These are phyloP conservation scores for Cytospora chrysosperma DNA, from an alignment of 2,329 filamentous ascomycete genomes.

Conservation along the genomic window DNA sequence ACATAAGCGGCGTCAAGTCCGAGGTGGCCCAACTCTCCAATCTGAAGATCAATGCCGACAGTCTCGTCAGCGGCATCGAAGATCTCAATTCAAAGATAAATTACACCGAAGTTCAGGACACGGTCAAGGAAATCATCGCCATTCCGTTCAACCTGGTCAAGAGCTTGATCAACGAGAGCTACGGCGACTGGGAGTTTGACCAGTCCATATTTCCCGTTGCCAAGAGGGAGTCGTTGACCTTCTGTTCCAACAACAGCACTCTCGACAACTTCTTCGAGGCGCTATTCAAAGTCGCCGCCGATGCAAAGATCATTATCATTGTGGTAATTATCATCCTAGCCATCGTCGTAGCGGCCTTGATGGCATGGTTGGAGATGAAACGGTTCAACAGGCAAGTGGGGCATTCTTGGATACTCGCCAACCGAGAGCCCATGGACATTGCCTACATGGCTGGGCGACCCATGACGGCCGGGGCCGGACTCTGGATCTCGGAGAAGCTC, in stretches of 20 bases:
- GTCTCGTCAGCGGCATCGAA: constrained; percentile 67
- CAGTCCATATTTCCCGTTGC: constrained; percentile 77
- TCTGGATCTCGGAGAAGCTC: constrained; percentile 67
- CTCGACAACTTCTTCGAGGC: constrained; percentile 81
- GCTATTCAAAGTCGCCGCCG: constrained; percentile 64
- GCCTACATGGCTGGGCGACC: constrained; percentile 85
- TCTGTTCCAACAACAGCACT: constrained; percentile 82
- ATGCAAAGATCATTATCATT: constrained; percentile 73
- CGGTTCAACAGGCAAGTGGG: constrained; percentile 73
- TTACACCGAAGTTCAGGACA: constrained; percentile 80
- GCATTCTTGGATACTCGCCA: constrained; percentile 64
- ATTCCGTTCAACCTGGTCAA: constrained; percentile 82
- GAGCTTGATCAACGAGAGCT: constrained; percentile 65
- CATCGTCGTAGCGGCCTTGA: constrained; percentile 69
- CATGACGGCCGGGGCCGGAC: constrained; percentile 68
- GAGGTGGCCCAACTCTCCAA: constrained; percentile 59
- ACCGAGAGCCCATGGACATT: constrained; percentile 79
- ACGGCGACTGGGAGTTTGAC: constrained; percentile 76
- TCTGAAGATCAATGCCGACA: constrained; percentile 69
- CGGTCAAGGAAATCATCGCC: constrained; percentile 71
- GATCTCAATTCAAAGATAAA: constrained; percentile 75
- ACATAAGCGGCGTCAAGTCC: constrained; percentile 53
- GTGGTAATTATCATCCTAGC: constrained; percentile 71
- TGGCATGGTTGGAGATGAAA: constrained; percentile 78
- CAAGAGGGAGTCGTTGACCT: constrained; percentile 75